Percentiles rank a stretch among this genome's conserved stretches.
Conservation (phyloP, 768 basidiomycete species). For the Kwoniella sp. region DNA sequence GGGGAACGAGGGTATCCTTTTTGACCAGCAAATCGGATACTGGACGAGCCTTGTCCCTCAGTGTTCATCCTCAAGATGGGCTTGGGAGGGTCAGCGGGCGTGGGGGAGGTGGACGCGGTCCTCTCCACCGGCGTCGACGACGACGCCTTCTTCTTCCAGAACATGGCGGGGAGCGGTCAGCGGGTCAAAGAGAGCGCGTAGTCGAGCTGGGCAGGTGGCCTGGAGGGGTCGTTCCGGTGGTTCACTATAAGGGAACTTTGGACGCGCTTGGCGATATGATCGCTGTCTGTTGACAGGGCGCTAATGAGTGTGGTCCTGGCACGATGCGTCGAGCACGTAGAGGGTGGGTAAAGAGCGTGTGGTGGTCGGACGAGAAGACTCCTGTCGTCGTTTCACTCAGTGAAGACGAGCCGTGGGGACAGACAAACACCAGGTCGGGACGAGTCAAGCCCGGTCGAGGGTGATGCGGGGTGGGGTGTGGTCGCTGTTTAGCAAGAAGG, state of each 20-base stretch:
- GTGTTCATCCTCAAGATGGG: conserved; percentile 18
- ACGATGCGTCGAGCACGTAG: conserved; percentile 9
- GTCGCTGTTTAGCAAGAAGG: not conserved
- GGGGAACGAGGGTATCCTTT: not conserved
- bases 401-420: not conserved
- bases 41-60: conserved; percentile 12
- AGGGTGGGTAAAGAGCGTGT: not conserved
- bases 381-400: conserved; percentile 6
- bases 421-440: not conserved
- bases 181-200: too few species aligned
- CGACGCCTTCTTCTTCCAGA: conserved; percentile 20
- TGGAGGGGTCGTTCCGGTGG: not conserved
- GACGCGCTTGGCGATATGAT: too few species aligned
- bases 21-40: conserved; percentile 11
- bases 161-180: too few species aligned
- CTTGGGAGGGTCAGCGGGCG: conserved; percentile 7
- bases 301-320: too few species aligned
- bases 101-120: not conserved
- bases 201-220: not conserved
- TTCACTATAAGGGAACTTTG: conserved; percentile 3
- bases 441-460: conserved; percentile 11
- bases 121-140: not conserved
- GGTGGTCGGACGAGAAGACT: not conserved
- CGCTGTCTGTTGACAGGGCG: too few species aligned
- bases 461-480: too few species aligned